Percentiles rank a stretch among this genome's conserved stretches.
Conservation (phyloP, 345 rosid species). For the Cochlearia excelsa region DNA sequence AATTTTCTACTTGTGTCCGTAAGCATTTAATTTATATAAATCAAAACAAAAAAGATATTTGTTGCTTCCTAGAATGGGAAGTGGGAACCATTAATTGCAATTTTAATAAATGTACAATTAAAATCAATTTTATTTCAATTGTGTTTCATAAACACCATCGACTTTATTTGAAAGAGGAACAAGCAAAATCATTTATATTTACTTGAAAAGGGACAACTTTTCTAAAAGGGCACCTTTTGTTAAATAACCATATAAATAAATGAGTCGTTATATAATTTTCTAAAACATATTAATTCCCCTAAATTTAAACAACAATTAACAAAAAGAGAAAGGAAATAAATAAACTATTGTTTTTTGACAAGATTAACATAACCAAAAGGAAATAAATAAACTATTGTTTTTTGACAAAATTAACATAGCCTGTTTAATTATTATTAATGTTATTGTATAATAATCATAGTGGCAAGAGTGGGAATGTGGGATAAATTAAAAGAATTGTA, state of each 20-base stretch:
- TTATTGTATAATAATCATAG: constrained; percentile 15
- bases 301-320: no score
- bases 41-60: constrained; percentile 31
- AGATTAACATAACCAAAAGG: no score
- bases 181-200: background rate
- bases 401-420: no score
- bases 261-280: no score
- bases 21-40: constrained; percentile 33
- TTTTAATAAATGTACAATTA: constrained; percentile 8
- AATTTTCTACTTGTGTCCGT: constrained; percentile 21
- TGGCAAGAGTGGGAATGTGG: constrained; percentile 11
- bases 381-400: background rate
- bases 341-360: no score
- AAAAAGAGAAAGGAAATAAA: no score
- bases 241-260: no score
- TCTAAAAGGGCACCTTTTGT: no score
- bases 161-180: constrained; percentile 4
- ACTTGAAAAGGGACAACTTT: background rate
- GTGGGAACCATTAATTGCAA: constrained; percentile 30
- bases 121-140: background rate
- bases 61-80: constrained; percentile 35
- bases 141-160: constrained; percentile 18
- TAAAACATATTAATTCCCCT: no score
- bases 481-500: constrained; percentile 6
- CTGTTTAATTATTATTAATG: background rate